Percentiles rank a stretch among this genome's conserved stretches.
phyloP scores from a whole-genome alignment of 169 alveolate species.

The Plasmodium inui region DNA sequence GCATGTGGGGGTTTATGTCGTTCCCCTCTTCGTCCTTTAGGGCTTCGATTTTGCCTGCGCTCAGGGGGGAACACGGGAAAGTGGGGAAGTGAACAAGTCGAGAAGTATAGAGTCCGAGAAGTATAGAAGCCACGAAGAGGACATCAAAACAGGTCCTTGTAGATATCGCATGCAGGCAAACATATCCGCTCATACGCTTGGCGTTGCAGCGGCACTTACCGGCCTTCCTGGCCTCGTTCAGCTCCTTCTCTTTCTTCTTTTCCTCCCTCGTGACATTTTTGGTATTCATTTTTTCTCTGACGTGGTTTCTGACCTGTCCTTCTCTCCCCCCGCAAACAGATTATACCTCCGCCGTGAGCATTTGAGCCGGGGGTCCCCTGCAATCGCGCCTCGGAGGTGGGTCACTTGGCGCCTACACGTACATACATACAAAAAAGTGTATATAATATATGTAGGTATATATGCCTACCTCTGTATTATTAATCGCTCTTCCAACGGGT shows the following conservation, averaged over 20 bases:
- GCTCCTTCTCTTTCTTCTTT: constrained; percentile 78
- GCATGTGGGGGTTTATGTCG: constrained; percentile 88
- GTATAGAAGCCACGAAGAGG: not conserved
- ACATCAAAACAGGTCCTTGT: not conserved
- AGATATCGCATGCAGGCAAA: not conserved
- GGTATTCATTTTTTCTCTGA: constrained; percentile 61
- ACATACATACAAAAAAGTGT: not conserved
- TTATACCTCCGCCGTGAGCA: not conserved
- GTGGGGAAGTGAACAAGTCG: not conserved
- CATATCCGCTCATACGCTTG: not conserved
- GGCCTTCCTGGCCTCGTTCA: constrained; percentile 81
- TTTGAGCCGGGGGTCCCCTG: not conserved
- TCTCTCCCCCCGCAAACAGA: not conserved
- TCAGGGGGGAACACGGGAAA: not conserved
- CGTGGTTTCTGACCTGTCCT: not conserved
- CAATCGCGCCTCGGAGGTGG: not conserved
- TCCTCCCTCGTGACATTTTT: constrained; percentile 79
- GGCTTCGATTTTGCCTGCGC: constrained; percentile 76
- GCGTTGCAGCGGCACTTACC: constrained; percentile 12
- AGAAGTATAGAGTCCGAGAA: not conserved
- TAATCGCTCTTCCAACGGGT: not conserved
- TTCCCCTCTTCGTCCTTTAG: constrained; percentile 82
- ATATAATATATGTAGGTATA: not conserved
- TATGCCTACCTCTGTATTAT: not conserved
- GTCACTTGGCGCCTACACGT: not conserved